A percentile compares a stretch with the other conserved stretches of the same genome.
Evolutionary conservation across 805 yeast genomes (phyloP).

Genomic region (Candida sithepensis): DNA sequence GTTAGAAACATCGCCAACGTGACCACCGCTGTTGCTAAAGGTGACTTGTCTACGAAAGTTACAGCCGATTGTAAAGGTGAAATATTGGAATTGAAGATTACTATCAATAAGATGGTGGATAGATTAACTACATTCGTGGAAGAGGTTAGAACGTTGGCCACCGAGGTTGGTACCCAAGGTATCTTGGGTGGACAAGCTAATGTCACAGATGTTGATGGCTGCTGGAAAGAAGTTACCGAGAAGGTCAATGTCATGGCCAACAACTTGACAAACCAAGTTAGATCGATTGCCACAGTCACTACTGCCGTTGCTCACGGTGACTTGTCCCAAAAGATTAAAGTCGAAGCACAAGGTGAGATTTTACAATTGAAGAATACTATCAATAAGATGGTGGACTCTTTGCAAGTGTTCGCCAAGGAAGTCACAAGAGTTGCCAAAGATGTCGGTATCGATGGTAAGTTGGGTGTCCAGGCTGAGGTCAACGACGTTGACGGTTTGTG

Average conservation of each 20-base stretch:
- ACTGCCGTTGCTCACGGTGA: conserved; percentile 93
- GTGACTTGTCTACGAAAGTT: conserved; percentile 76
- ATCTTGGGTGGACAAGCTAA: conserved; percentile 89
- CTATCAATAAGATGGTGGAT: conserved; percentile 87
- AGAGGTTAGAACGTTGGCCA: conserved; percentile 83
- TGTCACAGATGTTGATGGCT: conserved; percentile 80
- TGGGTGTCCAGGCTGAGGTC: conserved; percentile 90
- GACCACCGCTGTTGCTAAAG: conserved; percentile 83
- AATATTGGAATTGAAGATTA: conserved; percentile 72
- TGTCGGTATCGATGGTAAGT: conserved; percentile 90
- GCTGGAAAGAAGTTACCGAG: conserved; percentile 87
- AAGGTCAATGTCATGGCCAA: conserved; percentile 87
- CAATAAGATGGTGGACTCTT: conserved; percentile 89
- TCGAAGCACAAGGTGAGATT: conserved; percentile 88
- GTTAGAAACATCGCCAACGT: conserved; percentile 86
- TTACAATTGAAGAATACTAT: conserved; percentile 81
- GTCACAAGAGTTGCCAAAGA: conserved; percentile 88
- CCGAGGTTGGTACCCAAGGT: conserved; percentile 82
- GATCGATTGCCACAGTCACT: conserved; percentile 86
- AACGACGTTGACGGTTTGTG: conserved; percentile 87
- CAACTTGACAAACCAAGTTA: conserved; percentile 81
- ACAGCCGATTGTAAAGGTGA: conserved; percentile 85
- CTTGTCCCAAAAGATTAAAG: conserved; percentile 78
- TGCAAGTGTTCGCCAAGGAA: conserved; percentile 83
- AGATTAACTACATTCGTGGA: conserved; percentile 77